Evolutionary conservation across 352 stramenopile species (phyloP).

Genomic region (Elongisporangium undulatum): DNA sequence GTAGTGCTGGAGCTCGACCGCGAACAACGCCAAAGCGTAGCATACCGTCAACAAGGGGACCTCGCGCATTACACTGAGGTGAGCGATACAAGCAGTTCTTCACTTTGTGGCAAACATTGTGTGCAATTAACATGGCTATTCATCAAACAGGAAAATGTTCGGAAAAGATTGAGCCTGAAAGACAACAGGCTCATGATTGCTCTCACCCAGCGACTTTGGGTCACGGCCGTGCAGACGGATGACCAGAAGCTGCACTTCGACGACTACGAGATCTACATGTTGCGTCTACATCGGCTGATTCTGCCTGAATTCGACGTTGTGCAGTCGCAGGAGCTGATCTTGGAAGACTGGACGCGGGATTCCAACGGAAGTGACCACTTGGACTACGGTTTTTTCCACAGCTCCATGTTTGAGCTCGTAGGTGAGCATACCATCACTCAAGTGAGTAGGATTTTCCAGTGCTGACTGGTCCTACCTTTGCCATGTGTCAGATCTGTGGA

Average conservation of each 20-base stretch:
- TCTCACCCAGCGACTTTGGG: conserved; percentile 69
- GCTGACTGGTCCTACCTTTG: neutral
- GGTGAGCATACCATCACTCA: conserved; percentile 20
- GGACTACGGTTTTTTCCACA: conserved; percentile 70
- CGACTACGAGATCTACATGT: conserved; percentile 67
- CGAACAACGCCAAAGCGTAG: conserved; percentile 16
- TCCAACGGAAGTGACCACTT: conserved; percentile 40
- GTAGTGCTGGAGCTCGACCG: conserved; percentile 45
- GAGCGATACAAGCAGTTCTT: neutral
- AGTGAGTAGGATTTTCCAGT: neutral
- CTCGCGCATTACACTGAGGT: conserved; percentile 74
- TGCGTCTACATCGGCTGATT: conserved; percentile 73
- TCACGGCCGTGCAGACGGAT: conserved; percentile 28
- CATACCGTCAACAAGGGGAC: conserved; percentile 66
- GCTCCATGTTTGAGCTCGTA: conserved; percentile 83
- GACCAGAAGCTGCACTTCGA: conserved; percentile 30
- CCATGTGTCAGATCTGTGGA: conserved; percentile 46
- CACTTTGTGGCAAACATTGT: neutral
- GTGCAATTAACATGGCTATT: neutral
- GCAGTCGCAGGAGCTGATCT: conserved; percentile 56
- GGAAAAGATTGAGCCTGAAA: conserved; percentile 54
- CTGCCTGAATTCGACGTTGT: conserved; percentile 67
- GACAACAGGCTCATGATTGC: conserved; percentile 59
- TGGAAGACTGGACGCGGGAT: conserved; percentile 69
- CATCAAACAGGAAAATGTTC: conserved; percentile 48